Percentiles rank a stretch among this genome's conserved stretches.
Conservation (phyloP, 2,329 filamentous ascomycete genomes). For the Thelonectria blattea region DNA sequence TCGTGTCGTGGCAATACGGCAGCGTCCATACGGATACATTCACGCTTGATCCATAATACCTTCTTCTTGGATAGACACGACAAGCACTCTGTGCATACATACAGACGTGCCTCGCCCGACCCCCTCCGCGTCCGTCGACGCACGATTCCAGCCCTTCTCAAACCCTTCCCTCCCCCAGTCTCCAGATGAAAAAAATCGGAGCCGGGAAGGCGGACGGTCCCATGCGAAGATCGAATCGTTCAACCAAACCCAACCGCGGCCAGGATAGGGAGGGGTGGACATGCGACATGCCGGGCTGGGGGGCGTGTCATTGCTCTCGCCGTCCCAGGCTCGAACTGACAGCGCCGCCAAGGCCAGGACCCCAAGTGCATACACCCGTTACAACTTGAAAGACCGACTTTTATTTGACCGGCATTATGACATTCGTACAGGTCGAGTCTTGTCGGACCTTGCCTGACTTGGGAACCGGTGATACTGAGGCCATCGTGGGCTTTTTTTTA, state of each 20-base stretch:
- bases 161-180: constrained; percentile 22
- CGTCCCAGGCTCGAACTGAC: constrained; percentile 23
- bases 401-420: constrained; percentile 35
- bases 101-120: constrained; percentile 15
- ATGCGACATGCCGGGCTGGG: constrained; percentile 14
- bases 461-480: constrained; percentile 26
- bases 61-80: not conserved
- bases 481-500: constrained; percentile 23
- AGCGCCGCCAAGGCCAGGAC: constrained; percentile 31
- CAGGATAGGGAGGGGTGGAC: constrained; percentile 13
- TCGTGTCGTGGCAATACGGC: constrained; percentile 41
- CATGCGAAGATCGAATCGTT: constrained; percentile 39
- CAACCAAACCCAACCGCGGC: constrained; percentile 23
- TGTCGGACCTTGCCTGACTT: constrained; percentile 20
- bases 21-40: constrained; percentile 11
- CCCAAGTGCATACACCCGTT: constrained; percentile 15
- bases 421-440: constrained; percentile 18
- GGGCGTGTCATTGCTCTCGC: constrained; percentile 25
- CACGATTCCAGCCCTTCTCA: constrained; percentile 23
- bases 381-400: constrained; percentile 19
- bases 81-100: not conserved
- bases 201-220: constrained; percentile 32
- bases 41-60: constrained; percentile 3
- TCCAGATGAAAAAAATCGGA: constrained; percentile 35
- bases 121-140: constrained; percentile 10